Percentiles rank a stretch among this genome's conserved stretches.
Conservation (phyloP, 73 alveolate species). For the Tetrahymena elliotti region DNA sequence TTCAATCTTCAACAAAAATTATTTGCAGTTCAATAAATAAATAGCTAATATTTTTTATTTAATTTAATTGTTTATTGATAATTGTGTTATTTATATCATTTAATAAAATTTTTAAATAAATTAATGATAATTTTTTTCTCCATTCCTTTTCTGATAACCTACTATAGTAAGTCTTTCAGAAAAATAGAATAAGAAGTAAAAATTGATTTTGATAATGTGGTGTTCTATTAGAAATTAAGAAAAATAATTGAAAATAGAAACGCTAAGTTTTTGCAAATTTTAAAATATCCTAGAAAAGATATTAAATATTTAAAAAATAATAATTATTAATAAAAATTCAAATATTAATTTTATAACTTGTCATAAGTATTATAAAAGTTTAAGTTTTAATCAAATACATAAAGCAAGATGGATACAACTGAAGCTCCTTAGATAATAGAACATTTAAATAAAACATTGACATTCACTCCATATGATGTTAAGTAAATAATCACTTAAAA, state of each 20-base stretch:
- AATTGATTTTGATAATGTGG: neutral
- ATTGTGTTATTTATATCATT: too few relatives aligned
- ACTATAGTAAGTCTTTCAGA: neutral
- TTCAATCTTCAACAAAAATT: too few relatives aligned
- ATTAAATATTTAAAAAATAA: neutral
- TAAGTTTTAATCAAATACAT: neutral
- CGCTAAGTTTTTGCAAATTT: neutral
- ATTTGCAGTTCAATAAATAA: too few relatives aligned
- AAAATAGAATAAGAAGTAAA: neutral
- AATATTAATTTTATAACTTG: neutral
- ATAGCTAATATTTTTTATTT: too few relatives aligned
- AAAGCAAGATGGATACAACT: slow-evolving; percentile 78
- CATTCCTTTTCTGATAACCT: too few relatives aligned
- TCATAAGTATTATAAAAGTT: neutral
- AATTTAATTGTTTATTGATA: too few relatives aligned
- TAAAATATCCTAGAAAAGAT: neutral
- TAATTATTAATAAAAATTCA: neutral
- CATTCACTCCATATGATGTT: slow-evolving; percentile 90
- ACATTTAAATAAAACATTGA: slow-evolving; percentile 66
- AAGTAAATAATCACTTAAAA: neutral
- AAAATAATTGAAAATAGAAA: neutral
- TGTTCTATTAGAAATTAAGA: neutral
- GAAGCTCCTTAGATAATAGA: slow-evolving; percentile 95
- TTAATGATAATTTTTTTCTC: too few relatives aligned
- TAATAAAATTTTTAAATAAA: too few relatives aligned